phyloP scores from a whole-genome alignment of 148 eudicot genomes.

The Pouteria glomerata region DNA sequence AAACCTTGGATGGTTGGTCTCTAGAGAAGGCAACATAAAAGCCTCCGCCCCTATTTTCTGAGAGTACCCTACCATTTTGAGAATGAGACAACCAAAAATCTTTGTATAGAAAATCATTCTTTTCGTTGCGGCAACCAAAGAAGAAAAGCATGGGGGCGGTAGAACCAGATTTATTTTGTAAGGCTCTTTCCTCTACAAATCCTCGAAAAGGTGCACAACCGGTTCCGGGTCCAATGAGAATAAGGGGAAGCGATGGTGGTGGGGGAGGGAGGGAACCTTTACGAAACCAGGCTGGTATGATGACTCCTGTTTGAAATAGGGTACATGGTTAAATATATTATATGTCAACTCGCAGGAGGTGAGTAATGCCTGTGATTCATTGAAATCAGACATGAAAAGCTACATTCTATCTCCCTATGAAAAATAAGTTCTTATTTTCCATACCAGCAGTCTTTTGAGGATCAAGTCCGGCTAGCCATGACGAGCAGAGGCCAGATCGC shows the following conservation, averaged over 20 bases:
- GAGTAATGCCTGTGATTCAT: neutral
- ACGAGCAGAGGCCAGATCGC: slow-evolving; percentile 79
- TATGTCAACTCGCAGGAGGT: neutral
- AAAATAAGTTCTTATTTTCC: neutral
- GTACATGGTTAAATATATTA: slow-evolving; percentile 1
- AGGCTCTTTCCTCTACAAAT: slow-evolving; percentile 67
- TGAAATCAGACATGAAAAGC: neutral
- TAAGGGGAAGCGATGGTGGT: slow-evolving; percentile 77
- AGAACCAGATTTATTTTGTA: slow-evolving; percentile 39
- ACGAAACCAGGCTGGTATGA: slow-evolving; percentile 75
- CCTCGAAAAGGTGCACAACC: slow-evolving; percentile 96
- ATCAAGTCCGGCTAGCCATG: slow-evolving; percentile 78
- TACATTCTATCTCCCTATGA: no score
- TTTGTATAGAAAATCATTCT: slow-evolving; percentile 59
- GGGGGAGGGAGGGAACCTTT: slow-evolving; percentile 84
- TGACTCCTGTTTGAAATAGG: slow-evolving; percentile 33
- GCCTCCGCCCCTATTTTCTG: slow-evolving; percentile 83
- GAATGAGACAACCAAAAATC: slow-evolving; percentile 77
- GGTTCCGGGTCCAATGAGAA: slow-evolving; percentile 93
- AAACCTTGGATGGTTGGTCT: slow-evolving; percentile 76
- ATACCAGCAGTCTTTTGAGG: slow-evolving; percentile 44
- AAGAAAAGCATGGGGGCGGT: slow-evolving; percentile 78
- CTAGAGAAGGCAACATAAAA: slow-evolving; percentile 81
- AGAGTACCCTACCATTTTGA: slow-evolving; percentile 53
- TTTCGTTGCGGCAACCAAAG: slow-evolving; percentile 78